Evolutionary conservation across 2,329 filamentous ascomycete genomes (phyloP).

Genomic region (Neobulgaria alba): DNA sequence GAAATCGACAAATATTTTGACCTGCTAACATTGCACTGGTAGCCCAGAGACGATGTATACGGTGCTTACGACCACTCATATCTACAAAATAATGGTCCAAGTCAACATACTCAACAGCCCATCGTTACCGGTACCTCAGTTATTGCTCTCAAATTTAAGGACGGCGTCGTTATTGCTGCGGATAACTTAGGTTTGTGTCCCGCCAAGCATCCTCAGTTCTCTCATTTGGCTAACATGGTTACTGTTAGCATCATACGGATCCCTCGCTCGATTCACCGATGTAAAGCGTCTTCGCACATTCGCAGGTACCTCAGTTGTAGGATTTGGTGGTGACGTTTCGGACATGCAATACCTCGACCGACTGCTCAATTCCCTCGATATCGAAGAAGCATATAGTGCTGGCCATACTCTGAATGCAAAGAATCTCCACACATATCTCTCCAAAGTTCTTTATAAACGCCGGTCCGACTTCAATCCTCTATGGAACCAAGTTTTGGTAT

Average conservation of each 20-base stretch:
- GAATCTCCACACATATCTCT: constrained; percentile 93
- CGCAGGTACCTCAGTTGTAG: constrained; percentile 73
- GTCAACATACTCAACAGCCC: constrained; percentile 81
- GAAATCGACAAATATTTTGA: constrained; percentile 4
- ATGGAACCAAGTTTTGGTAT: constrained; percentile 93
- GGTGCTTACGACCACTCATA: constrained; percentile 85
- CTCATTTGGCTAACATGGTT: constrained; percentile 12
- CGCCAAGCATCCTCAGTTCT: not conserved
- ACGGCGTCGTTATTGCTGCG: constrained; percentile 91
- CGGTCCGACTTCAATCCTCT: constrained; percentile 93
- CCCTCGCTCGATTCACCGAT: constrained; percentile 90
- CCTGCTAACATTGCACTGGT: constrained; percentile 30
- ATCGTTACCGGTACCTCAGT: constrained; percentile 97
- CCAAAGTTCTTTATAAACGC: constrained; percentile 92
- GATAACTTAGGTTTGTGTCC: constrained; percentile 73
- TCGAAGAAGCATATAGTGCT: constrained; percentile 73
- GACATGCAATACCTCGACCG: constrained; percentile 99
- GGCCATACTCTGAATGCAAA: constrained; percentile 65
- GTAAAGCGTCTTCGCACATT: constrained; percentile 92
- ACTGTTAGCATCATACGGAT: constrained; percentile 81
- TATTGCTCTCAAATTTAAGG: constrained; percentile 88
- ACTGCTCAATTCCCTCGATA: constrained; percentile 76
- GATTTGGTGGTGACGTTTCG: constrained; percentile 93
- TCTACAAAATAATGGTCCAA: constrained; percentile 63
- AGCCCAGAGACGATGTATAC: constrained; percentile 98